These are phyloP conservation scores for Fomitiporia mediterranea DNA, from an alignment of 1,284 basidiomycete species.

Conservation along the genomic window DNA sequence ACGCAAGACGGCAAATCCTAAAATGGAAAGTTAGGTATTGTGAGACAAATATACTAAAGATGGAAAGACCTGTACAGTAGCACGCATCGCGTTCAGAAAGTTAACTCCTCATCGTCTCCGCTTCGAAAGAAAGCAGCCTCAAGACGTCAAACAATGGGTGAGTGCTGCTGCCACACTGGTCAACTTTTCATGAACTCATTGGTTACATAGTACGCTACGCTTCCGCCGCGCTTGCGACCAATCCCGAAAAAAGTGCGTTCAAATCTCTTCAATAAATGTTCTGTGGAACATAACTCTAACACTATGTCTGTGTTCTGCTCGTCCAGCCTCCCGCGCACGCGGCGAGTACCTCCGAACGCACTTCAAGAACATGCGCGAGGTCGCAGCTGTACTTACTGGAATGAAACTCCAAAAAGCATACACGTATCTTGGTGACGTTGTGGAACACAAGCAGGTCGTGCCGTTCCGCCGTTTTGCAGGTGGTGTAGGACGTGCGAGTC, in stretches of 20 bases:
- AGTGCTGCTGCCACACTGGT: not conserved
- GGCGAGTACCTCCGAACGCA: slow-evolving; percentile 98
- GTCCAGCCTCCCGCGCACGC: slow-evolving; percentile 80
- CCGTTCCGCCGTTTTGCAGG: slow-evolving; percentile 97
- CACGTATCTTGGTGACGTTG: slow-evolving; percentile 90
- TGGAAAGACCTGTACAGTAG: slow-evolving; percentile 4
- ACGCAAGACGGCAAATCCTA: too few relatives aligned
- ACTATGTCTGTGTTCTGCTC: slow-evolving; percentile 23
- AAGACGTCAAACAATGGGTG: slow-evolving; percentile 16
- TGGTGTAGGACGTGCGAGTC: slow-evolving; percentile 94
- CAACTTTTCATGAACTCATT: not conserved
- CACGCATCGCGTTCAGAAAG: not conserved
- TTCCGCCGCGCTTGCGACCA: slow-evolving; percentile 75
- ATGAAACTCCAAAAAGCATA: slow-evolving; percentile 96
- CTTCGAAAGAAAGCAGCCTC: not conserved
- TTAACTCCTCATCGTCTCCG: not conserved
- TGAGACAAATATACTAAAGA: too few relatives aligned
- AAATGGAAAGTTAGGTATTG: too few relatives aligned
- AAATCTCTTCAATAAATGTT: slow-evolving; percentile 5
- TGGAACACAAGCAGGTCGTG: slow-evolving; percentile 96
- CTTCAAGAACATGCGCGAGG: slow-evolving; percentile 99
- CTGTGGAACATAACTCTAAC: slow-evolving; percentile 1
- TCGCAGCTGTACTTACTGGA: slow-evolving; percentile 83
- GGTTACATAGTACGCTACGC: slow-evolving; percentile 74
- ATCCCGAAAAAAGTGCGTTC: slow-evolving; percentile 88